A percentile compares a stretch with the other conserved stretches of the same genome.
These are phyloP conservation scores for Cercospora sojina DNA, from an alignment of 2,329 filamentous ascomycete genomes.

Conservation along the genomic window DNA sequence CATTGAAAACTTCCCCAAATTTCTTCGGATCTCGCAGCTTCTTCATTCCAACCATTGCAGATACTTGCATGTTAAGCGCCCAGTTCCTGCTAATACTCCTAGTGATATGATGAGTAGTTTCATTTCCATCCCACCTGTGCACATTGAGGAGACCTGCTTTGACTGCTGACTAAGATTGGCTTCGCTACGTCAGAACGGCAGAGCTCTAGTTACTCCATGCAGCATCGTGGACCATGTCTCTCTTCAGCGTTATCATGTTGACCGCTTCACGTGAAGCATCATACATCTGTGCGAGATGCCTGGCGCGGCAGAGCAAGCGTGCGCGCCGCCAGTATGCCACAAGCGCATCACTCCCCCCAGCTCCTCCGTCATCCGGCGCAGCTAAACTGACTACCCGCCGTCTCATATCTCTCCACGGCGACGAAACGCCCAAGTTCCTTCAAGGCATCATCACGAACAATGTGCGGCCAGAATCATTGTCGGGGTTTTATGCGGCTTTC, in stretches of 20 bases:
- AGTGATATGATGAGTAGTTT: neutral
- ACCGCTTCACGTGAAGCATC: conserved; percentile 13
- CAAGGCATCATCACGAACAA: conserved; percentile 83
- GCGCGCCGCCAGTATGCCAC: conserved; percentile 21
- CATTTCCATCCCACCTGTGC: neutral
- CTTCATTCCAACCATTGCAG: neutral
- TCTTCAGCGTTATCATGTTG: conserved; percentile 16
- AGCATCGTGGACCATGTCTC: neutral
- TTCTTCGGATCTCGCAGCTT: neutral
- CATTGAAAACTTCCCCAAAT: neutral
- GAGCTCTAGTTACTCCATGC: neutral
- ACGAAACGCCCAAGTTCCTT: conserved; percentile 78
- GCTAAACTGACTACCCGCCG: conserved; percentile 67
- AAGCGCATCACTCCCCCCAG: conserved; percentile 37
- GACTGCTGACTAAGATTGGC: neutral
- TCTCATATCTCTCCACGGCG: conserved; percentile 75
- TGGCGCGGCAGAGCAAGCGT: conserved; percentile 18
- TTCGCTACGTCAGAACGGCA: neutral
- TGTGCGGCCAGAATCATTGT: conserved; percentile 51
- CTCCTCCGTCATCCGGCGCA: conserved; percentile 53
- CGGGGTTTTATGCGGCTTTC: conserved; percentile 77
- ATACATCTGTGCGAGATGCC: conserved; percentile 28
- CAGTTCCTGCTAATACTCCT: neutral
- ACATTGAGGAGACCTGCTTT: neutral
- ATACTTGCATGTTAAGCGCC: neutral